Conservation (phyloP, 306 rosid genomes). For the Lablab purpureus region DNA sequence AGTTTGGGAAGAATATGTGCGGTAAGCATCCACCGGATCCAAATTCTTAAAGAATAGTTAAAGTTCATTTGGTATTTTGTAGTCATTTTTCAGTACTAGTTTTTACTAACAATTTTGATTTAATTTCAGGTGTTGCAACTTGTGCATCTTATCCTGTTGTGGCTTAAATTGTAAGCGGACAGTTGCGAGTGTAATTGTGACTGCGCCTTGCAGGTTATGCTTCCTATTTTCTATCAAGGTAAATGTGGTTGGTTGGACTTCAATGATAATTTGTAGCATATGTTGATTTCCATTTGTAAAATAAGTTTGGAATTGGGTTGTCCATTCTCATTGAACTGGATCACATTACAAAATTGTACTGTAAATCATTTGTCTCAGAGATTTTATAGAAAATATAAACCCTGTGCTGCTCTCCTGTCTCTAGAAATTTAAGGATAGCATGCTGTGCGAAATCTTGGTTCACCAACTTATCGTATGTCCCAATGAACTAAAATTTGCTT, state of each 20-base stretch:
- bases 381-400: constrained; percentile 19
- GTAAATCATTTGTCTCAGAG: constrained; percentile 37
- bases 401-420: background rate
- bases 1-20: constrained; percentile 93
- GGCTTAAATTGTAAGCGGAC: constrained; percentile 49
- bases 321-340: constrained; percentile 11
- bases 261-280: constrained; percentile 24
- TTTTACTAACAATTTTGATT: constrained; percentile 38
- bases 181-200: constrained; percentile 33
- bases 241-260: background rate
- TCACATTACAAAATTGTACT: constrained; percentile 16
- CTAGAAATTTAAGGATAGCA: constrained; percentile 14
- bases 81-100: constrained; percentile 18
- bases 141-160: constrained; percentile 94
- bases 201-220: constrained; percentile 36
- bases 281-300: constrained; percentile 42
- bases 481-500: background rate
- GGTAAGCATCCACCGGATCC: constrained; percentile 63
- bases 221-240: constrained; percentile 25
- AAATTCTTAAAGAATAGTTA: constrained; percentile 15
- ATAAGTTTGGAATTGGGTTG: constrained; percentile 33
- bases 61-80: background rate
- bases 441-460: background rate
- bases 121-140: constrained; percentile 82
- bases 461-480: background rate